Evolutionary conservation across 306 rosid genomes (phyloP), one percentile per base, ranked within the genome.

Genomic region (Rosa chinensis): DNA sequence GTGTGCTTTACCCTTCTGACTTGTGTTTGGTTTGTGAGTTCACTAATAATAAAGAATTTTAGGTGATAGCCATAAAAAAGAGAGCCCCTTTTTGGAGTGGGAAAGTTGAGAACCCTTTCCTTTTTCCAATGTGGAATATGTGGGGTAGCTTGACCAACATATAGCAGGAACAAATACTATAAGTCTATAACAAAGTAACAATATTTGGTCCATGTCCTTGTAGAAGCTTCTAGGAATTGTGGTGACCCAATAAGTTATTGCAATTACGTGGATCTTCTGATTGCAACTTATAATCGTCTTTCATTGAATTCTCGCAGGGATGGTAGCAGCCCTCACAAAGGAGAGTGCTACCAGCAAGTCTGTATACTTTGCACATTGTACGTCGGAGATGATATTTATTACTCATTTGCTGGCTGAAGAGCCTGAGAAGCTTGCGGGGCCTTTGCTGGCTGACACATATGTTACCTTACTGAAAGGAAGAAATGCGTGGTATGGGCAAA

Each of bases 291-390:
- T 56, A 17, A 13, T 14, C 8, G 18, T 73, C 50, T 73, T 77
- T 64, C 23, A 47, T 72, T 81, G 49, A 40, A 53, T 71, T 72
- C 18, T 79, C 16, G 47, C 82, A 94, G 97, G 97, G 82, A 94
- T 94, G 98, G 93, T 90, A 39, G 98, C 97, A 17, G 94, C 98
- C 39, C 98, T 89, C 52, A 94, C 98, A 49, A 94, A 91, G 77
- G 98, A 94, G 81, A 94, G 98, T 85, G 98, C 98, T 37, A 92
- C 98, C 17, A 92, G 97, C 86, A 94, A 92, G 85, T 90, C 97
- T 21, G 97, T 92, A 56, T 94, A 94, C 80, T 92, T 92, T 85
- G 97, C 98, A 49, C 98, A 91, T 56, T 94, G 98, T 42, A 92
- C 97, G 3, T 94, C 97, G 0, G 97, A 94, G 87, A 94, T 94